phyloP scores from a whole-genome alignment of 179 eudicot genomes.

The Heliamphora pulchella region DNA sequence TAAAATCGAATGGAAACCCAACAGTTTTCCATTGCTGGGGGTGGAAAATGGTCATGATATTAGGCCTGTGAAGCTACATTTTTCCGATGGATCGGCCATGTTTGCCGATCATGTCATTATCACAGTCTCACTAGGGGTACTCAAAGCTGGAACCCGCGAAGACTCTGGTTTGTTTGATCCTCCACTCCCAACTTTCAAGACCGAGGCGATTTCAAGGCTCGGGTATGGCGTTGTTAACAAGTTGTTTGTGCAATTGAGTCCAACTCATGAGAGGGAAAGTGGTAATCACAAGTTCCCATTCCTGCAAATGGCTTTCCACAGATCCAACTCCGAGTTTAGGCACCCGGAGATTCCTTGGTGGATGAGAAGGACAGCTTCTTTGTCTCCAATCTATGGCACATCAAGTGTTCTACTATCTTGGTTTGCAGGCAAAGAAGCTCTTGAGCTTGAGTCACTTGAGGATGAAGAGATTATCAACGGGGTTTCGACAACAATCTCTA shows the following conservation, averaged over 20 bases:
- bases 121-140: conserved; percentile 86
- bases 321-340: conserved; percentile 39
- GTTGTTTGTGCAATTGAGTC: conserved; percentile 50
- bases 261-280: conserved; percentile 20
- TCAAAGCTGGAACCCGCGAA: conserved; percentile 48
- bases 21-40: conserved; percentile 3
- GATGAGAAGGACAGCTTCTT: conserved; percentile 73
- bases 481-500: conserved; percentile 50
- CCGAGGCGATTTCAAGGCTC: conserved; percentile 60
- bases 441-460: conserved; percentile 61
- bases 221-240: conserved; percentile 92
- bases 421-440: conserved; percentile 90
- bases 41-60: conserved; percentile 20
- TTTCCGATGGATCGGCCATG: conserved; percentile 58
- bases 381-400: conserved; percentile 57
- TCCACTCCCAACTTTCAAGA: conserved; percentile 56
- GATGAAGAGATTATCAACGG: conserved; percentile 59
- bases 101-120: conserved; percentile 84
- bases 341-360: conserved; percentile 67
- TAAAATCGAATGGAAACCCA: conserved; percentile 61
- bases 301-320: conserved; percentile 68
- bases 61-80: conserved; percentile 66
- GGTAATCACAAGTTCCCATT: conserved; percentile 40
- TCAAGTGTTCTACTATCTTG: conserved; percentile 61
- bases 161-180: conserved; percentile 59